phyloP scores from a whole-genome alignment of 192 early-diverging fungal genomes.

The Spizellomyces punctatus region DNA sequence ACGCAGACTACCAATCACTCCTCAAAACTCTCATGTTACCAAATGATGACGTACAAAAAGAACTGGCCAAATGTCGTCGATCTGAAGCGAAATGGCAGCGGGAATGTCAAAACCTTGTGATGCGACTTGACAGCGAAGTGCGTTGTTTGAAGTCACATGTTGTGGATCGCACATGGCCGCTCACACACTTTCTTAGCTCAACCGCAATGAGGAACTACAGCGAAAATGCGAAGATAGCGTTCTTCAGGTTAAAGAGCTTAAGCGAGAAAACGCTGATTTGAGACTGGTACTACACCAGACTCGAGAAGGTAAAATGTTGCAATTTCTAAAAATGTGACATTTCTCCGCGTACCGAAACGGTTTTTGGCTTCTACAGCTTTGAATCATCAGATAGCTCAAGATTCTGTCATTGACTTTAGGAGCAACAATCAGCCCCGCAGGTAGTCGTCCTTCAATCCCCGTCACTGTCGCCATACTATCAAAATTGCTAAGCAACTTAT shows the following conservation, averaged over 20 bases:
- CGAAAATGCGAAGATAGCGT: constrained; percentile 39
- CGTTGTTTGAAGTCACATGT: no score
- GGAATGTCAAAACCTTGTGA: constrained; percentile 55
- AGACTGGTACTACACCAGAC: constrained; percentile 48
- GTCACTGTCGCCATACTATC: no score
- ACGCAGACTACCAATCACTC: constrained; percentile 47
- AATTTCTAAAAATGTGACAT: background rate
- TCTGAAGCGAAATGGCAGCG: constrained; percentile 50
- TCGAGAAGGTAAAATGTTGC: constrained; percentile 32
- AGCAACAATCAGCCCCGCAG: no score
- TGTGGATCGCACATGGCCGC: no score
- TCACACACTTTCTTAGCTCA: constrained; percentile 29
- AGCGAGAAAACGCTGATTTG: constrained; percentile 51
- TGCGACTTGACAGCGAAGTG: constrained; percentile 52
- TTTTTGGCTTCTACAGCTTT: no score
- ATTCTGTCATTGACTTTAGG: no score
- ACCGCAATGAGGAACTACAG: constrained; percentile 44
- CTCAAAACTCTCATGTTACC: constrained; percentile 50
- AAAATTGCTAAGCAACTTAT: no score
- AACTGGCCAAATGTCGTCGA: constrained; percentile 40
- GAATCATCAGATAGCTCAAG: no score
- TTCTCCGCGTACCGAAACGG: no score
- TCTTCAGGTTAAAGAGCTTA: constrained; percentile 46
- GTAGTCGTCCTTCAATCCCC: no score
- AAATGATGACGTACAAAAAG: constrained; percentile 49